Conservation (phyloP, 2,329 filamentous ascomycete species). For the Lizonia empirigonia region DNA sequence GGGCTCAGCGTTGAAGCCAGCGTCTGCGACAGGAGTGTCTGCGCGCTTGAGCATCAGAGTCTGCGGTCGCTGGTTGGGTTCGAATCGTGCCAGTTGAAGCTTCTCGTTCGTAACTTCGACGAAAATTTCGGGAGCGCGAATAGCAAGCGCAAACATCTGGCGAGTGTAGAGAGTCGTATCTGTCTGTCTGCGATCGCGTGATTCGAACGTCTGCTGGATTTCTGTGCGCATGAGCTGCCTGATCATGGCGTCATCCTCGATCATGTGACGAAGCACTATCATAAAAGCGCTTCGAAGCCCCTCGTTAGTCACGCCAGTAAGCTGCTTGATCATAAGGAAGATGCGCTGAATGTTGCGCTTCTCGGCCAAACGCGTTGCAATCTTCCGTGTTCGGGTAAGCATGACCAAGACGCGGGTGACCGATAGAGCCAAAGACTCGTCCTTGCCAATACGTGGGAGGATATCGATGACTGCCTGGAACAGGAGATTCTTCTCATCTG, state of each 20-base stretch:
- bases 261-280: conserved; percentile 85
- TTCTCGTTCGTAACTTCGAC: conserved; percentile 86
- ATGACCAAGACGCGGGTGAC: conserved; percentile 84
- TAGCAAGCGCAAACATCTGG: conserved; percentile 75
- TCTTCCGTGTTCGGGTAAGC: conserved; percentile 76
- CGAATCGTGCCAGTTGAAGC: conserved; percentile 72
- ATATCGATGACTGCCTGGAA: conserved; percentile 81
- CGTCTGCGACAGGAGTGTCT: conserved; percentile 36
- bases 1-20: conserved; percentile 18
- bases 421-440: conserved; percentile 81
- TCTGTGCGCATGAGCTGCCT: conserved; percentile 91
- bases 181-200: conserved; percentile 52
- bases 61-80: conserved; percentile 60
- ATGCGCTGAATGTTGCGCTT: conserved; percentile 87
- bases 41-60: conserved; percentile 59
- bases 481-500: conserved; percentile 71
- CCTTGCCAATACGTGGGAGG: conserved; percentile 84
- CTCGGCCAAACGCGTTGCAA: conserved; percentile 79
- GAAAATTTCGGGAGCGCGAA: conserved; percentile 84
- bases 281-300: conserved; percentile 78
- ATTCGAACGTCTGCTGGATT: conserved; percentile 78
- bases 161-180: conserved; percentile 78
- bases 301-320: conserved; percentile 77
- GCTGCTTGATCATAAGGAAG: conserved; percentile 94
- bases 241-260: conserved; percentile 90